phyloP scores from a whole-genome alignment of 176 grass and related monocot genomes.

The Bonia amplexicaulis region DNA sequence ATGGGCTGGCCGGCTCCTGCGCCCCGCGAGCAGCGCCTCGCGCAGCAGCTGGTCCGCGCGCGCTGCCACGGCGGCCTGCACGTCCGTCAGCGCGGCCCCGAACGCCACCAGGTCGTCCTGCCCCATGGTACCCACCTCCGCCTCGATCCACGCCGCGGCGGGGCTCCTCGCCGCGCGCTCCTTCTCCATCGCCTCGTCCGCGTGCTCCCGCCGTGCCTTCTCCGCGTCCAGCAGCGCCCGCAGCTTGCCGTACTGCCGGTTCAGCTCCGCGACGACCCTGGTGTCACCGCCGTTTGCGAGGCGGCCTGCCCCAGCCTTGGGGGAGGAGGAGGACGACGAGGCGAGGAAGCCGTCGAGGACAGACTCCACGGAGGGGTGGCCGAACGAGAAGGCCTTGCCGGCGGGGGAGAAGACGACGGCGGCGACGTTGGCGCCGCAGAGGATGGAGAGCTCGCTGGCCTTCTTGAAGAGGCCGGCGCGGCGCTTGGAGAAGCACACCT shows the following conservation, averaged over 20 bases:
- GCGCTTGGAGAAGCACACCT: conserved; percentile 60
- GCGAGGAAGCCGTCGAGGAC: conserved; percentile 24
- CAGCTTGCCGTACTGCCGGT: conserved; percentile 22
- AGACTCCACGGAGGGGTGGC: conserved; percentile 30
- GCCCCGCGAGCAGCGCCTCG: conserved; percentile 10
- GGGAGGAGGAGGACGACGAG: background rate
- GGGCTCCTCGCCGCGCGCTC: conserved; percentile 13
- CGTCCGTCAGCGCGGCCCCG: background rate
- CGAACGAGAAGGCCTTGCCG: conserved; percentile 38
- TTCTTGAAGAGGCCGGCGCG: conserved; percentile 55
- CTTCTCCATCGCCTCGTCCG: background rate
- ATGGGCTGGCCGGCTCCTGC: background rate
- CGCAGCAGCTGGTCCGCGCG: conserved; percentile 23
- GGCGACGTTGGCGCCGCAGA: conserved; percentile 51
- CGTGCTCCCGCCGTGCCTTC: conserved; percentile 23
- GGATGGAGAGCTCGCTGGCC: conserved; percentile 42
- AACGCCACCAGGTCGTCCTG: conserved; percentile 9
- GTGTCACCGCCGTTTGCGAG: background rate
- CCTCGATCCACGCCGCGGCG: conserved; percentile 12
- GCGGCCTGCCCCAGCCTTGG: background rate
- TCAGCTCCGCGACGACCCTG: background rate
- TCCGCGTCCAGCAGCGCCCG: conserved; percentile 3
- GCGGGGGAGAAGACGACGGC: conserved; percentile 39
- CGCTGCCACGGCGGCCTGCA: background rate
- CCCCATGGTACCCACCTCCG: background rate